Evolutionary conservation across 345 rosid species (phyloP).

Genomic region (Pelargonium nanum): DNA sequence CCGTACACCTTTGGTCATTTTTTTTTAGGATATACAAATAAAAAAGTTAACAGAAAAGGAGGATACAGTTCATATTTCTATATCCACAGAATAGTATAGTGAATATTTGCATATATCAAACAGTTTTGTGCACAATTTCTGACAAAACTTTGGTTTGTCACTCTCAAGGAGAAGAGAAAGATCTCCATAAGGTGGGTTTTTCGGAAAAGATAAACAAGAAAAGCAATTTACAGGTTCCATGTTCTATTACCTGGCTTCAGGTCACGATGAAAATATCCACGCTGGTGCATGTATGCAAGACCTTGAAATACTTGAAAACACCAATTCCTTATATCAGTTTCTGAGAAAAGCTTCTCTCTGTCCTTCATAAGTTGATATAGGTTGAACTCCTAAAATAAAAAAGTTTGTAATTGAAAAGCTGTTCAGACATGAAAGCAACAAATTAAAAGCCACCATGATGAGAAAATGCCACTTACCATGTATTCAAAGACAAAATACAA

Average conservation of each 20-base stretch:
- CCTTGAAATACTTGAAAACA: constrained; percentile 42
- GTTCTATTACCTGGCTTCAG: constrained; percentile 39
- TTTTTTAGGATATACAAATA: no score
- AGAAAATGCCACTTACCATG: constrained; percentile 21
- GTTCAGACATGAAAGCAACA: neutral
- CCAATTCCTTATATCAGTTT: constrained; percentile 26
- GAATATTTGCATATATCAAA: no score
- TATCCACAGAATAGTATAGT: no score
- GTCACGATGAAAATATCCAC: constrained; percentile 41
- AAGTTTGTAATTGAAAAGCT: neutral
- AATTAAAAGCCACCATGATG: neutral
- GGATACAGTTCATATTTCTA: no score
- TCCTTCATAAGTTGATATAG: constrained; percentile 30
- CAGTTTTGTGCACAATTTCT: neutral
- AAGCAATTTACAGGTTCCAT: no score
- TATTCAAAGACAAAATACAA: constrained; percentile 36
- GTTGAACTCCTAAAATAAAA: constrained; percentile 21
- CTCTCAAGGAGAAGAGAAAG: neutral
- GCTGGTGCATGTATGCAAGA: constrained; percentile 31
- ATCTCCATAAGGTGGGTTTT: no score
- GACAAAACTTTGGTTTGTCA: neutral
- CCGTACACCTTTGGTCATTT: no score
- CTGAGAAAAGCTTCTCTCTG: constrained; percentile 20
- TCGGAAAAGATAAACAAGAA: no score
- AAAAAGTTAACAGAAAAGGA: no score